Percentiles rank a stretch among this genome's conserved stretches.
Conservation (phyloP, 495 filamentous ascomycete species). For the Sphaerosporella brunnea region DNA sequence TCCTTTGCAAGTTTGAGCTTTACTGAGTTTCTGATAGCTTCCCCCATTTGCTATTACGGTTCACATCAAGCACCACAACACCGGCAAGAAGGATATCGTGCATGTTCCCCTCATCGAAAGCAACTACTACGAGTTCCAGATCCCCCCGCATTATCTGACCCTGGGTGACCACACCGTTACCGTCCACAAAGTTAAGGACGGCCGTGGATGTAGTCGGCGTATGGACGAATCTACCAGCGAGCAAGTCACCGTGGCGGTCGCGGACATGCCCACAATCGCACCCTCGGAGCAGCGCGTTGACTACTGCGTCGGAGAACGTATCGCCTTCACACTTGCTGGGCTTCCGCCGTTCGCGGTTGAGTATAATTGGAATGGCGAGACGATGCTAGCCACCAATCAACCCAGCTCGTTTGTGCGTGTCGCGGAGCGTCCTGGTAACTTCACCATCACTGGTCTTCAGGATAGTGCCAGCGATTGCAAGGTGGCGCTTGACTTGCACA, state of each 20-base stretch:
- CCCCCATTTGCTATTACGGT: constrained; percentile 81
- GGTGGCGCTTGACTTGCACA: constrained; percentile 54
- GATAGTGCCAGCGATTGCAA: constrained; percentile 73
- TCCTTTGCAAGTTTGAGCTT: neutral
- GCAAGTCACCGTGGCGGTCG: constrained; percentile 71
- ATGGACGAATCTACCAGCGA: constrained; percentile 54
- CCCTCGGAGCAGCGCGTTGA: constrained; percentile 58
- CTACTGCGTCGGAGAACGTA: constrained; percentile 88
- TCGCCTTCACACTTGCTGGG: constrained; percentile 77
- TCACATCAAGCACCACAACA: constrained; percentile 76
- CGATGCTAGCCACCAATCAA: constrained; percentile 57
- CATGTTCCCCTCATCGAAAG: constrained; percentile 56
- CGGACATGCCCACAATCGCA: constrained; percentile 78
- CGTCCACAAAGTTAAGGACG: constrained; percentile 75
- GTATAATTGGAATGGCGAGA: constrained; percentile 65
- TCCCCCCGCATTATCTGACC: constrained; percentile 64
- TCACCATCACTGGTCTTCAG: constrained; percentile 65
- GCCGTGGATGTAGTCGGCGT: constrained; percentile 60
- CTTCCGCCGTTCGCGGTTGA: constrained; percentile 79
- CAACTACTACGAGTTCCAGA: constrained; percentile 55
- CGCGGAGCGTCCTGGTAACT: constrained; percentile 73
- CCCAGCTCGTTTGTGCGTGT: constrained; percentile 74
- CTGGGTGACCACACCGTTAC: constrained; percentile 70
- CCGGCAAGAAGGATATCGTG: constrained; percentile 59
- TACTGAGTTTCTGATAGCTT: neutral